phyloP scores from a whole-genome alignment of 345 rosid species.

The Euphorbia peplus region DNA sequence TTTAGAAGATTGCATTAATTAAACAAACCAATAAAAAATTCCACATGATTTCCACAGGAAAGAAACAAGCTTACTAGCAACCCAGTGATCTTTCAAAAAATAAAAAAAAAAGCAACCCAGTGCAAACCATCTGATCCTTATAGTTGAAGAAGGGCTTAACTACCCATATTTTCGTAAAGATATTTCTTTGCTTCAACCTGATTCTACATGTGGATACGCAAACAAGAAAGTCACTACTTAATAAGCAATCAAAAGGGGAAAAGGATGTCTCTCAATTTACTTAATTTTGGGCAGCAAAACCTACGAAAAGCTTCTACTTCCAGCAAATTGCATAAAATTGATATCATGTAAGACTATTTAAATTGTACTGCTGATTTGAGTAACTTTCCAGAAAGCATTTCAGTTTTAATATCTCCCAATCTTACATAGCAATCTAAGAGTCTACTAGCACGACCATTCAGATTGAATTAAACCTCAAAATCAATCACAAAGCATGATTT shows the following conservation, averaged over 20 bases:
- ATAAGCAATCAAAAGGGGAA: neutral
- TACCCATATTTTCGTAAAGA: neutral
- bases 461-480: neutral
- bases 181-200: neutral
- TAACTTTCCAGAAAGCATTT: neutral
- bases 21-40: neutral
- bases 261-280: neutral
- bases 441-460: neutral
- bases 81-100: no score
- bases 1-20: neutral
- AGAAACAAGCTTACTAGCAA: neutral
- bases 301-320: neutral
- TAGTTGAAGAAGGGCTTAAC: neutral
- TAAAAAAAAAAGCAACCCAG: neutral
- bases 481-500: neutral
- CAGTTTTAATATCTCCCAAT: neutral
- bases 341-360: neutral
- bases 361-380: neutral
- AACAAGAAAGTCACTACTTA: neutral
- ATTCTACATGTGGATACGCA: neutral
- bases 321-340: neutral
- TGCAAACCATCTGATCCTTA: neutral
- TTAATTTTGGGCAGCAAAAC: neutral
- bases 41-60: no score
- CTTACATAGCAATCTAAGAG: neutral